Evolutionary conservation across 225 moss, liverwort and hornwort genomes (phyloP).

Genomic region (Pleurozium schreberi): DNA sequence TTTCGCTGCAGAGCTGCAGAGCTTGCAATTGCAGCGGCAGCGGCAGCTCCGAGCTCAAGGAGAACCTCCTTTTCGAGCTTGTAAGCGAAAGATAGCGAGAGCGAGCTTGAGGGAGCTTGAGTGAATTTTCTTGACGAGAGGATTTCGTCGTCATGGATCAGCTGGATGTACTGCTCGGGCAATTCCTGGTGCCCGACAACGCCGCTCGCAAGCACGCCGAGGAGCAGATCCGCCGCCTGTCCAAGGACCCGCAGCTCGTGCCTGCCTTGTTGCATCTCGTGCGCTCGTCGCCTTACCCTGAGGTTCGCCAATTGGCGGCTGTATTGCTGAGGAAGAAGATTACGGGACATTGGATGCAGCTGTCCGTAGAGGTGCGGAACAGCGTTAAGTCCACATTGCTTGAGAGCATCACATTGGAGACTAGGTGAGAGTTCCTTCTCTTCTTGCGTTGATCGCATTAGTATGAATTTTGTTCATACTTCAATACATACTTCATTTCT

Average conservation of each 20-base stretch:
- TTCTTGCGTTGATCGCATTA: not conserved
- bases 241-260: slow-evolving; percentile 78
- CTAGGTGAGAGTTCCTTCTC: slow-evolving; percentile 22
- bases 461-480: not conserved
- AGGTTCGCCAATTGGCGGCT: slow-evolving; percentile 97
- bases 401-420: slow-evolving; percentile 89
- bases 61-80: not conserved
- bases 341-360: slow-evolving; percentile 89
- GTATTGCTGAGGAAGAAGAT: slow-evolving; percentile 93
- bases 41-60: not conserved
- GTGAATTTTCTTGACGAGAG: not conserved
- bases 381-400: slow-evolving; percentile 73
- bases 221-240: slow-evolving; percentile 84
- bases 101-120: not conserved
- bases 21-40: slow-evolving; percentile 26
- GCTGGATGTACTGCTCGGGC: slow-evolving; percentile 64
- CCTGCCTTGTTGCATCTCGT: slow-evolving; percentile 76
- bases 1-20: slow-evolving; percentile 5
- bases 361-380: slow-evolving; percentile 52
- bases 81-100: not conserved
- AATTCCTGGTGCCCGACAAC: slow-evolving; percentile 93
- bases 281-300: slow-evolving; percentile 59
- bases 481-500: not conserved
- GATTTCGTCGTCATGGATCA: slow-evolving; percentile 50
- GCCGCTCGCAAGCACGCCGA: slow-evolving; percentile 80